Evolutionary conservation across 495 filamentous ascomycete genomes (phyloP), one percentile per base, ranked within the genome.

Genomic region (Lasiosphaeriaceae sp.): DNA sequence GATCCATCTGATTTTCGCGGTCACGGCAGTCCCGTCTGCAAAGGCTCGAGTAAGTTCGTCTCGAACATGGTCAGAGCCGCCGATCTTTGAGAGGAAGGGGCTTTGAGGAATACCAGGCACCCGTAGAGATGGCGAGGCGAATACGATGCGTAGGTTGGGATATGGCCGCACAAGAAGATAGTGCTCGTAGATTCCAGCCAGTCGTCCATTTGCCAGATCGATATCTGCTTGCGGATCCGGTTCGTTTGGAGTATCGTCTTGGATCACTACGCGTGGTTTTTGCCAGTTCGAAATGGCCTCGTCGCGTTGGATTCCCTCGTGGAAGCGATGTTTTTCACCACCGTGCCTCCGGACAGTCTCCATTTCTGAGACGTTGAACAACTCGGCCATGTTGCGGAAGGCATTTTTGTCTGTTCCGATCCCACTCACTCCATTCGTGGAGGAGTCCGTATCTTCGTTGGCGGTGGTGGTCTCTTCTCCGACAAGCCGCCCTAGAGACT

Each of bases 91-190:
- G 47, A 87, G 73, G 66, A 88, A 85, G 48, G 74, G 78, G 5
- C 80, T 83, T 66, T 88, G 85, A 2, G 86, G 68, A 52, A 86
- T 84, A 1, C 85, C 84, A 0, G 85, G 85, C 23, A 86, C 75
- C 20, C 84, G 82, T 24, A 87, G 77, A 31, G 81, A 79, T 3
- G 85, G 84, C 6, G 82, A 85, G 43, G 83, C 78, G 71, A 87
- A 87, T n/a, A 87, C 77, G 56, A 86, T 81, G 22, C 80, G 77
- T 3, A 87, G 72, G 54, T 72, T 82, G 2, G 85, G 85, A 55
- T 74, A 74, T 0, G 85, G 84, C 1, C 84, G 80, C 43, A 88
- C 72, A 50, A 86, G 77, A 31, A 88, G 74, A 63, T 86, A 88
- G 61, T 86, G 70, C 31, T 81, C 67, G 59, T 80, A 80, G n/a